These are phyloP conservation scores for Chloropicon primus DNA, from an alignment of 139 green algal genomes.

Conservation along the genomic window DNA sequence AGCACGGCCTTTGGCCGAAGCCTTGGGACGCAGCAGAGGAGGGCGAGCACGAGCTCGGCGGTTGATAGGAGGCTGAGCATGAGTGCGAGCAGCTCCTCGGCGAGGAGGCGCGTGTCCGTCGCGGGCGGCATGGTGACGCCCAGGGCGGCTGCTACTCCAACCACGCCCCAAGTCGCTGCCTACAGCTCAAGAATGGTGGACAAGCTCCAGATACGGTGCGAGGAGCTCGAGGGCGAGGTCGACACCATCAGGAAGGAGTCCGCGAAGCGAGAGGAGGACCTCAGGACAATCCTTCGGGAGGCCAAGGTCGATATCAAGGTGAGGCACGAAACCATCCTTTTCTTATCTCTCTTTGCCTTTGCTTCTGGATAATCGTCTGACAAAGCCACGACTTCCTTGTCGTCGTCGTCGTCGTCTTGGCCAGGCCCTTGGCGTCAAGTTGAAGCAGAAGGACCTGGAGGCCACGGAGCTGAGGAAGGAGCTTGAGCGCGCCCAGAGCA, in stretches of 20 bases:
- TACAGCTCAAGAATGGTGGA: not conserved
- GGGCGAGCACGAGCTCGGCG: not conserved
- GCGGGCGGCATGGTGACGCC: not conserved
- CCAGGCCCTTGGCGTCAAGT: not conserved
- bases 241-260: not conserved
- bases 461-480: not conserved
- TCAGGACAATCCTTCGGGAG: not conserved
- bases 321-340: too few species aligned
- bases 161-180: not conserved
- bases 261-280: not conserved
- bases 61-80: not conserved
- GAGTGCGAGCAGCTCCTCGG: not conserved
- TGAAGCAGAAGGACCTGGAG: not conserved
- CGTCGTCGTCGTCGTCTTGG: too few species aligned
- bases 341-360: too few species aligned
- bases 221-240: not conserved
- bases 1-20: too few species aligned
- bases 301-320: not conserved
- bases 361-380: too few species aligned
- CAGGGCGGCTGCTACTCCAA: too few species aligned
- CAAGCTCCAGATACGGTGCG: not conserved
- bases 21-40: too few species aligned
- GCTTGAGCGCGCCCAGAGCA: not conserved
- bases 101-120: not conserved
- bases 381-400: too few species aligned